phyloP scores from a whole-genome alignment of 2,329 filamentous ascomycete genomes.

The Mariannaea elegans region DNA sequence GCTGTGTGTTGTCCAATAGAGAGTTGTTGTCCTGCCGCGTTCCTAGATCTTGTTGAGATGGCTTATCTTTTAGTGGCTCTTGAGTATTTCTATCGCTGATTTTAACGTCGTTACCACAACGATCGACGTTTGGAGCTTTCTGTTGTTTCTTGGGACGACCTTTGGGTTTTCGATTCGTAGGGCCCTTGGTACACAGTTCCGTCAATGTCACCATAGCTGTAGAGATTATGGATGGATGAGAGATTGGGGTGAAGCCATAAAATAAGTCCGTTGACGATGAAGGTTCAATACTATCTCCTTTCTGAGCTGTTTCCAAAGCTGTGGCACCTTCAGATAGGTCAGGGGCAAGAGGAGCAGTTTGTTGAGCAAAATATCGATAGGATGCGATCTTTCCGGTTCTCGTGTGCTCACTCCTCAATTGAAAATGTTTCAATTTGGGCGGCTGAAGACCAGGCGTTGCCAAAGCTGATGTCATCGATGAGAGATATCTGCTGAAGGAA shows the following conservation, averaged over 20 bases:
- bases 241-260: slow-evolving; percentile 31
- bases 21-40: neutral
- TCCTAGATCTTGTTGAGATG: neutral
- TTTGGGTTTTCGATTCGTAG: slow-evolving; percentile 33
- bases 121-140: neutral
- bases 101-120: neutral
- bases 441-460: slow-evolving; percentile 46
- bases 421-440: slow-evolving; percentile 43
- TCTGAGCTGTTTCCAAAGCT: neutral
- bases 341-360: neutral
- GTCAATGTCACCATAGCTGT: slow-evolving; percentile 30
- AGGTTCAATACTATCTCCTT: neutral
- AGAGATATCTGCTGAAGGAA: slow-evolving; percentile 49
- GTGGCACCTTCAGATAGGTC: neutral
- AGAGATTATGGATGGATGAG: slow-evolving; percentile 6
- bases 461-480: slow-evolving; percentile 48
- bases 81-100: neutral
- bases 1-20: neutral
- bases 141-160: slow-evolving; percentile 37
- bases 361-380: slow-evolving; percentile 43
- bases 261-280: neutral
- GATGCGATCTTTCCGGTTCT: slow-evolving; percentile 49
- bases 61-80: neutral
- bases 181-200: slow-evolving; percentile 38
- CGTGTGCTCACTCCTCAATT: slow-evolving; percentile 47